Base-by-base conservation (phyloP, 495 filamentous ascomycete genomes). In the Annulohypoxylon bovei region DNA sequence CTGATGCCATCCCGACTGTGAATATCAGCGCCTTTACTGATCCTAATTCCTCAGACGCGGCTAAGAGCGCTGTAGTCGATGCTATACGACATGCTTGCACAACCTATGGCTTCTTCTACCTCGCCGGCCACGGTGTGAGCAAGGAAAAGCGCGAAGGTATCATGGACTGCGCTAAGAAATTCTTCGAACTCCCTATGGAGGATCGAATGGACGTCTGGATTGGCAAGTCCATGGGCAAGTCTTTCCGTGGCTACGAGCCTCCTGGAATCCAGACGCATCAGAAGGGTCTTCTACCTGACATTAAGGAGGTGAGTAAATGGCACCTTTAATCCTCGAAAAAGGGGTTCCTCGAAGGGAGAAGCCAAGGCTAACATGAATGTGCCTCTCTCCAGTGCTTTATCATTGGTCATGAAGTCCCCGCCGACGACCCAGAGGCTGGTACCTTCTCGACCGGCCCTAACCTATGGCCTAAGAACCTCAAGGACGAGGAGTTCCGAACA, bases 211-310 rank as follows among this genome's bases (percentile, higher is more conserved):
- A 70, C 4, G 71, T 74, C 33, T 70, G 63, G 62, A 39, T 74
- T 18, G 67, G 63, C 18, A 78, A 83, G 67, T 65, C 67, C 22
- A 60, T 74, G 42, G 83, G 79, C 50, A 79, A 78, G 71, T 81
- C 81, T 75, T 80, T 84, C 74, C 78, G 84, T 35, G 84, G 86
- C 44, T 87, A 87, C 64, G 85, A 86, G 61, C 75, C 81, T 12
- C 78, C 86, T 35, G 79, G 81, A 54, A 82, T 80, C 30, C 85
- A 88, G 61, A 81, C 80, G 60, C 78, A 86, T 12, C 81, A 86
- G 70, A 70, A 75, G 9, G 81, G 80, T 40, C 81, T 80, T 9
- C 75, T 78, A 0, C 85, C 84, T 1, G 85, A 86, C 58, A 77
- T 84, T 4, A 87, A 88, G 67, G 85, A 87, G 75, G 85, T 80